Evolutionary conservation across 2,329 filamentous ascomycete species (phyloP).

Genomic region (Ophiostoma sp.): DNA sequence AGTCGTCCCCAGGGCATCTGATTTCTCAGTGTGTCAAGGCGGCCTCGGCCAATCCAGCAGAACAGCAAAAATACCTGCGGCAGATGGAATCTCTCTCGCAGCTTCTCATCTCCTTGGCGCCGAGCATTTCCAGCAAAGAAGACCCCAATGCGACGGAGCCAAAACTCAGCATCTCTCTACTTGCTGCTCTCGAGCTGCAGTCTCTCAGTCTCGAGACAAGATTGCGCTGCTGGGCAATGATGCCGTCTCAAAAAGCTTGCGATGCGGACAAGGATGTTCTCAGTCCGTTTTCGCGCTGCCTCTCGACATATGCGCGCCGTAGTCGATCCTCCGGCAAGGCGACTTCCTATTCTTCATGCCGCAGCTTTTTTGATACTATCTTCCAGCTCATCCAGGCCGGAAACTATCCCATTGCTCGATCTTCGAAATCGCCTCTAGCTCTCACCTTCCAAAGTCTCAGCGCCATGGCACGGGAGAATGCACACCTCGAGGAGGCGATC

Average conservation of each 20-base stretch:
- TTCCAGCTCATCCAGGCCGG: constrained; percentile 36
- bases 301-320: constrained; percentile 57
- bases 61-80: constrained; percentile 54
- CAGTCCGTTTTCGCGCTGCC: constrained; percentile 59
- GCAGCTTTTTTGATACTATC: constrained; percentile 36
- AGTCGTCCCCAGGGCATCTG: constrained; percentile 55
- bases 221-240: constrained; percentile 61
- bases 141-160: constrained; percentile 53
- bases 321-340: constrained; percentile 32
- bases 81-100: constrained; percentile 65
- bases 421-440: constrained; percentile 42
- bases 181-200: constrained; percentile 58
- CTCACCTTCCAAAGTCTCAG: constrained; percentile 50
- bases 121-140: constrained; percentile 59
- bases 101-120: constrained; percentile 59
- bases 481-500: constrained; percentile 48
- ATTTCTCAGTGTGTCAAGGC: constrained; percentile 43
- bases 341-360: constrained; percentile 40
- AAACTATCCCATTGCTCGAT: constrained; percentile 33
- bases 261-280: constrained; percentile 60
- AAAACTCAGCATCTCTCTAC: constrained; percentile 52
- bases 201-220: constrained; percentile 56
- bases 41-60: constrained; percentile 37
- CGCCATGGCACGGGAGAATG: constrained; percentile 42
- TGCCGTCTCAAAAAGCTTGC: constrained; percentile 46